phyloP scores from a whole-genome alignment of 148 eudicot genomes.

The Drosera capensis region DNA sequence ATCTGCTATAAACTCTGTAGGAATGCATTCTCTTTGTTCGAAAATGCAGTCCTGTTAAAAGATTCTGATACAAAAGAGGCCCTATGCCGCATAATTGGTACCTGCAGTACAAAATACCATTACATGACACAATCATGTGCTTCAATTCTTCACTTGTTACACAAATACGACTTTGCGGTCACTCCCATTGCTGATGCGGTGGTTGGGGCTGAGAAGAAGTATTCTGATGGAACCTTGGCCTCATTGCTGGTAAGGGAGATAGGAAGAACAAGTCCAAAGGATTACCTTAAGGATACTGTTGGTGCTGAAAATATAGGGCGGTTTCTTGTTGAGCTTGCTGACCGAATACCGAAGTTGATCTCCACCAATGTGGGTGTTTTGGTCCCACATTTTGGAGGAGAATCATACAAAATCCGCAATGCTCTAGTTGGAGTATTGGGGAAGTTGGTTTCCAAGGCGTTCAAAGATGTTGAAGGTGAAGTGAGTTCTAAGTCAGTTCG shows the following conservation, averaged over 20 bases:
- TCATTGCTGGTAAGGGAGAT: slow-evolving; percentile 66
- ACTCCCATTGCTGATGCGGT: slow-evolving; percentile 69
- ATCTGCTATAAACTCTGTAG: slow-evolving; percentile 21
- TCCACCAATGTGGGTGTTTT: slow-evolving; percentile 79
- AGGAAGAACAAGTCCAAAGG: slow-evolving; percentile 81
- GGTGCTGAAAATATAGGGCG: slow-evolving; percentile 97
- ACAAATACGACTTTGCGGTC: slow-evolving; percentile 75
- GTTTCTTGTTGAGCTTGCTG: slow-evolving; percentile 82
- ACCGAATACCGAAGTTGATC: slow-evolving; percentile 67
- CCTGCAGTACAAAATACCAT: slow-evolving; percentile 81
- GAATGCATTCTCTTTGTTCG: slow-evolving; percentile 68
- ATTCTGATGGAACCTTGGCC: slow-evolving; percentile 78
- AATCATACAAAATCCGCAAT: slow-evolving; percentile 92
- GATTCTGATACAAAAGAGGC: slow-evolving; percentile 72
- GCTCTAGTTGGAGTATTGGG: slow-evolving; percentile 90
- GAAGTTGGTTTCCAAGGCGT: slow-evolving; percentile 74
- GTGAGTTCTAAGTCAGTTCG: slow-evolving; percentile 74
- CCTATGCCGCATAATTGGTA: slow-evolving; percentile 79
- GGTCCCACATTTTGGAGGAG: slow-evolving; percentile 93
- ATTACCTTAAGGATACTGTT: slow-evolving; percentile 57
- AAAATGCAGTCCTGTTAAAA: slow-evolving; percentile 56
- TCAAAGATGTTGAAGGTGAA: slow-evolving; percentile 81
- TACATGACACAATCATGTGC: slow-evolving; percentile 72
- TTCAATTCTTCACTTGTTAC: slow-evolving; percentile 74
- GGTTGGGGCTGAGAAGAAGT: slow-evolving; percentile 74